These are phyloP conservation scores for Aphanomyces cochlioides DNA, from an alignment of 352 stramenopile species.

Conservation along the genomic window DNA sequence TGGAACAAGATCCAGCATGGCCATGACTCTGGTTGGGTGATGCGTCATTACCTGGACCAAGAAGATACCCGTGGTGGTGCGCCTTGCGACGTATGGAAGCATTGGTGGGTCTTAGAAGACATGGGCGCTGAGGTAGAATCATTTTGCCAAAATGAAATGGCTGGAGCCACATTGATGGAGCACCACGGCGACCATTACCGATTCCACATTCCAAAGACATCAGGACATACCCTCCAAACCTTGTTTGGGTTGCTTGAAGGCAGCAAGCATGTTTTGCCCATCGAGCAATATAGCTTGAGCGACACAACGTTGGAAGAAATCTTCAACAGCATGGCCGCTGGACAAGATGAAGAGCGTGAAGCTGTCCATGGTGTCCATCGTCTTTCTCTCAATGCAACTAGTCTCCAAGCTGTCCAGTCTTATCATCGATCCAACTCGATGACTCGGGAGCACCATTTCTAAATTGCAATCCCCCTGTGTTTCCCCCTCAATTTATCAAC, in stretches of 20 bases:
- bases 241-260: slow-evolving; percentile 78
- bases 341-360: slow-evolving; percentile 60
- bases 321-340: slow-evolving; percentile 88
- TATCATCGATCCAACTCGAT: slow-evolving; percentile 35
- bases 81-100: slow-evolving; percentile 49
- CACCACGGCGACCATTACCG: slow-evolving; percentile 63
- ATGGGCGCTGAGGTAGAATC: slow-evolving; percentile 39
- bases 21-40: slow-evolving; percentile 42
- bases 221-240: slow-evolving; percentile 6
- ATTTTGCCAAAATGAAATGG: slow-evolving; percentile 49
- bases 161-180: slow-evolving; percentile 47
- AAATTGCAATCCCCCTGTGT: not conserved
- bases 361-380: slow-evolving; percentile 44
- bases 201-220: slow-evolving; percentile 61
- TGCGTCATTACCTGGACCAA: slow-evolving; percentile 46
- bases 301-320: slow-evolving; percentile 90
- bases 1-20: slow-evolving; percentile 39
- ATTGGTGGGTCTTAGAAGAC: slow-evolving; percentile 56
- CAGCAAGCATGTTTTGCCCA: slow-evolving; percentile 34
- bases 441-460: not conserved
- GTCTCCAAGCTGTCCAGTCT: slow-evolving; percentile 41
- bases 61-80: slow-evolving; percentile 37
- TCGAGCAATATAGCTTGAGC: slow-evolving; percentile 87
- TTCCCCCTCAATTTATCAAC: no score
- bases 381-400: slow-evolving; percentile 34